Conservation (phyloP, 2,329 filamentous ascomycete genomes). For the Onygenales sp. region DNA sequence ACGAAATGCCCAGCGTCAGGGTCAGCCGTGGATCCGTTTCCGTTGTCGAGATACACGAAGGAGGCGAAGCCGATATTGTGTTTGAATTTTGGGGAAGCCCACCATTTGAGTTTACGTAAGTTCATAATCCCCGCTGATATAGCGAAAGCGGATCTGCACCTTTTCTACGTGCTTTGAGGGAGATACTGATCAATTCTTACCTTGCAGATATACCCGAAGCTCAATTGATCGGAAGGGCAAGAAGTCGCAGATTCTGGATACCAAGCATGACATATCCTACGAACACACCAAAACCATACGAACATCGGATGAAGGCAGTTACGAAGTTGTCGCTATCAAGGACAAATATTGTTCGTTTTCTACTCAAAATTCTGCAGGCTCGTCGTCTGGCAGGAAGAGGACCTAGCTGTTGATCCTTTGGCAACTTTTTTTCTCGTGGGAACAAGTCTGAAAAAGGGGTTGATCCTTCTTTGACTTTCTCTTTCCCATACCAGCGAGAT, state of each 20-base stretch:
- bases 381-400: conserved; percentile 7
- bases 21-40: conserved; percentile 76
- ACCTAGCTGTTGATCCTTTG: neutral
- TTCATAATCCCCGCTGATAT: conserved; percentile 7
- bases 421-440: neutral
- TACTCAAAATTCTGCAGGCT: conserved; percentile 51
- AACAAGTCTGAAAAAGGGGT: neutral
- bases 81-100: conserved; percentile 95
- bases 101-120: conserved; percentile 85
- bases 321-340: conserved; percentile 94
- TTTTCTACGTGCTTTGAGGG: neutral
- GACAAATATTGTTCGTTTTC: conserved; percentile 87
- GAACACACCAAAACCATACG: conserved; percentile 73
- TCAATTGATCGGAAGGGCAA: conserved; percentile 74
- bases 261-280: conserved; percentile 74
- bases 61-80: conserved; percentile 81
- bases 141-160: neutral
- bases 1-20: conserved; percentile 82
- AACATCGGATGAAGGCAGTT: conserved; percentile 88
- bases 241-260: conserved; percentile 74
- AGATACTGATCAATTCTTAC: neutral
- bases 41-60: conserved; percentile 90
- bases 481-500: neutral
- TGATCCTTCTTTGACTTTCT: neutral
- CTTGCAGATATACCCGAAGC: conserved; percentile 65